phyloP scores from a whole-genome alignment of 371 early-diverging fungal species.

The Choanephora cucurbitarum region DNA sequence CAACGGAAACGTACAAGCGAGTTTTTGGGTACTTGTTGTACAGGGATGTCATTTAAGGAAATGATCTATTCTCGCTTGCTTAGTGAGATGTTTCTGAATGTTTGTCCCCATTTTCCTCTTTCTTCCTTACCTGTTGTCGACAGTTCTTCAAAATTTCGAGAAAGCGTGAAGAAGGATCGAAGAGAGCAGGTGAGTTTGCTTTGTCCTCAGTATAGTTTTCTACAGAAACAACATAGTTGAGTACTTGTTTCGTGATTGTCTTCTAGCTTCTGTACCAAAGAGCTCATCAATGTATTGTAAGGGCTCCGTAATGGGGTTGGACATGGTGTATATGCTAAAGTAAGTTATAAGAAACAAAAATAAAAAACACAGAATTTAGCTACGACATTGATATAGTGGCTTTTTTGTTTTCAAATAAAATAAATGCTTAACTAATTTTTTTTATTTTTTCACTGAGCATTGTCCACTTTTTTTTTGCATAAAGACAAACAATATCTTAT shows the following conservation, averaged over 20 bases:
- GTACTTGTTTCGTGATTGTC: conserved; percentile 7
- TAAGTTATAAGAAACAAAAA: no score
- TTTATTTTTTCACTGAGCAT: no score
- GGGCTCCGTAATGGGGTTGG: background rate
- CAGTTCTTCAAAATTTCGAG: conserved; percentile 15
- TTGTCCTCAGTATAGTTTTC: background rate
- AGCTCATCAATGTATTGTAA: background rate
- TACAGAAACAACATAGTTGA: conserved; percentile 5
- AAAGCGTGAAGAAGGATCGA: conserved; percentile 24
- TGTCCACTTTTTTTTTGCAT: no score
- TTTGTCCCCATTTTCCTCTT: no score
- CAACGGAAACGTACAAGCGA: conserved; percentile 64
- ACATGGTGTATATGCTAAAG: background rate
- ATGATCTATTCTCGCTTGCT: conserved; percentile 43
- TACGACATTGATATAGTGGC: no score
- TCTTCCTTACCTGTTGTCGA: conserved; percentile 24
- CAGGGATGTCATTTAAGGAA: conserved; percentile 44
- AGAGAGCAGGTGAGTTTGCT: conserved; percentile 11
- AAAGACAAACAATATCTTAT: no score
- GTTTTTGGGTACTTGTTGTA: conserved; percentile 42
- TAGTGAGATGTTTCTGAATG: no score
- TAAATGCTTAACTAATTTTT: no score
- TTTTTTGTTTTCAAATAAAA: no score
- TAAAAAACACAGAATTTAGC: no score
- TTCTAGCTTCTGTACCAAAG: conserved; percentile 7